phyloP scores from a whole-genome alignment of 768 basidiomycete genomes.

The Roridomyces roridus region DNA sequence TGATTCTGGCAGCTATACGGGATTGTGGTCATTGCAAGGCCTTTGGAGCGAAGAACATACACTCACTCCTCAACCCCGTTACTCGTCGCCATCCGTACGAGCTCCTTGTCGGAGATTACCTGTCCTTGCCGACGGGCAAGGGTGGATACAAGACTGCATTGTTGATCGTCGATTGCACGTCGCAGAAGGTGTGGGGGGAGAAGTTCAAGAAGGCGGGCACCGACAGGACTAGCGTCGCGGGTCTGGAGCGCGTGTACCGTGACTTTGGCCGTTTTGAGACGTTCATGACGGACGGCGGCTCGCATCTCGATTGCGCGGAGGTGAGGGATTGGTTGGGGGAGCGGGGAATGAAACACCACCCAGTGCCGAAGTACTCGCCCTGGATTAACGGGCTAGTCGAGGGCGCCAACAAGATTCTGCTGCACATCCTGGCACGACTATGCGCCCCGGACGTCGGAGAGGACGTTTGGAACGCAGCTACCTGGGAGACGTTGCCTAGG shows the following conservation, averaged over 20 bases:
- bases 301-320: constrained; percentile 33
- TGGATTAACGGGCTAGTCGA: constrained; percentile 37
- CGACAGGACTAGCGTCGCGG: neutral
- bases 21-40: constrained; percentile 33
- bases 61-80: constrained; percentile 33
- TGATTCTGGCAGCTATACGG: constrained; percentile 25
- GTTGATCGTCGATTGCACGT: constrained; percentile 26
- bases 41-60: constrained; percentile 29
- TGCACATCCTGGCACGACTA: constrained; percentile 24
- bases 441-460: constrained; percentile 29
- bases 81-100: constrained; percentile 32
- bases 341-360: constrained; percentile 15
- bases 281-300: constrained; percentile 32
- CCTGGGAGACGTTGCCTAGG: too few species aligned
- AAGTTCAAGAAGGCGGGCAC: constrained; percentile 14
- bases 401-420: constrained; percentile 29
- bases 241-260: constrained; percentile 22
- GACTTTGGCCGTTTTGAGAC: constrained; percentile 14
- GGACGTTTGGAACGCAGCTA: constrained; percentile 18
- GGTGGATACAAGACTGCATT: constrained; percentile 26
- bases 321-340: constrained; percentile 15
- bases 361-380: constrained; percentile 29
- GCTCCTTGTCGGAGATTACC: constrained; percentile 34
- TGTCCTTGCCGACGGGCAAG: constrained; percentile 28
- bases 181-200: constrained; percentile 30